phyloP scores from a whole-genome alignment of 352 stramenopile species.

The Globisporangium alternatum region DNA sequence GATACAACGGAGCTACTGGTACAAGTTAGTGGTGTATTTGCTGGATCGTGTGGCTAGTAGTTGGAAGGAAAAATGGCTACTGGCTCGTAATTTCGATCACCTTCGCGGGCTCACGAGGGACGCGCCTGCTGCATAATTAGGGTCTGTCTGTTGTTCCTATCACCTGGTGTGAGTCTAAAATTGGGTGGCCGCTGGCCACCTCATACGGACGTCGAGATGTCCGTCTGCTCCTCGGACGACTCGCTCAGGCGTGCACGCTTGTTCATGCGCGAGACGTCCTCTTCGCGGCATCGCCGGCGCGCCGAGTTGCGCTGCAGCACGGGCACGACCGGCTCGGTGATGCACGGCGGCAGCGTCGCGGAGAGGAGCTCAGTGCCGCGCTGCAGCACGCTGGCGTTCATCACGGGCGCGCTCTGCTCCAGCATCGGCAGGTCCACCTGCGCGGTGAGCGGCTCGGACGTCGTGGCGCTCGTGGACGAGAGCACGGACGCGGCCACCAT shows the following conservation, averaged over 20 bases:
- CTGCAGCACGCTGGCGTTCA: conserved; percentile 80
- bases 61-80: background rate
- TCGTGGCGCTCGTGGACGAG: background rate
- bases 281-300: conserved; percentile 53
- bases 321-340: conserved; percentile 65
- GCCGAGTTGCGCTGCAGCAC: conserved; percentile 68
- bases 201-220: conserved; percentile 51
- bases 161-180: conserved; percentile 22
- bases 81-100: background rate
- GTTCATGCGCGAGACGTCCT: conserved; percentile 34
- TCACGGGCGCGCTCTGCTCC: conserved; percentile 54
- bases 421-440: conserved; percentile 49
- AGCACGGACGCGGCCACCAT: conserved; percentile 5
- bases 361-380: conserved; percentile 38
- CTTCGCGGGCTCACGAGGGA: no score
- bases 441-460: conserved; percentile 25
- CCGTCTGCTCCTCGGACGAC: conserved; percentile 42
- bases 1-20: conserved; percentile 16
- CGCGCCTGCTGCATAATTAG: conserved; percentile 7
- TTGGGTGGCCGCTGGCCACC: background rate
- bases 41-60: background rate
- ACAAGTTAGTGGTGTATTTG: conserved; percentile 25
- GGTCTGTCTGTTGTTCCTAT: conserved; percentile 9
- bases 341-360: conserved; percentile 44
- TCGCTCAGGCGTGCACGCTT: conserved; percentile 60